phyloP scores from a whole-genome alignment of 2,329 filamentous ascomycete species.

The Pseudogymnoascus sp. region DNA sequence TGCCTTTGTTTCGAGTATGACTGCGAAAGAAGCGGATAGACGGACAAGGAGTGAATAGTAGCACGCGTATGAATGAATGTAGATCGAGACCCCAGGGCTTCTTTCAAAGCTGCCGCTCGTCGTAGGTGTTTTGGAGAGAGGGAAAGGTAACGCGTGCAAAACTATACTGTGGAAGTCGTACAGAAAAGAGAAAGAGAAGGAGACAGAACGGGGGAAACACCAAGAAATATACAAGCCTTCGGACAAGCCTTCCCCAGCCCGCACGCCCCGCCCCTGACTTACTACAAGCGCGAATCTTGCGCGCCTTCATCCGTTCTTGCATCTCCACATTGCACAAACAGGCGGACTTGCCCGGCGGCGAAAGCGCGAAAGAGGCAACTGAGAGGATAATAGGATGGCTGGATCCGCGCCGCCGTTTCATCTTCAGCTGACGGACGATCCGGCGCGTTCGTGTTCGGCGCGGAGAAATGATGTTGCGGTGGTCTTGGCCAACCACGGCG shows the following conservation, averaged over 20 bases:
- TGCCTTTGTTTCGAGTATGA: neutral
- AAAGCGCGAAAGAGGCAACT: neutral
- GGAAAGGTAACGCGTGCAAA: neutral
- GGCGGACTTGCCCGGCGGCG: neutral
- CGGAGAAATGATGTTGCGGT: neutral
- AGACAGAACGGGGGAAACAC: neutral
- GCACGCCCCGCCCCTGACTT: neutral
- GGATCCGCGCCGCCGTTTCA: neutral
- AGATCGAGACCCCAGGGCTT: slow-evolving; percentile 1
- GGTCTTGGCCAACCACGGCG: neutral
- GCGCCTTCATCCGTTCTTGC: neutral
- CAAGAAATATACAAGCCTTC: neutral
- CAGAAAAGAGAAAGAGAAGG: neutral
- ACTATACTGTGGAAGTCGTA: neutral
- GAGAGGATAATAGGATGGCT: neutral
- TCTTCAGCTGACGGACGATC: neutral
- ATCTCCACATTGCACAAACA: neutral
- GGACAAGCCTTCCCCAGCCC: neutral
- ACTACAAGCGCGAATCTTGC: neutral
- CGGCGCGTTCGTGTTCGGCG: neutral
- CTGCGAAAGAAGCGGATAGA: neutral
- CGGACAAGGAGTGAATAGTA: neutral
- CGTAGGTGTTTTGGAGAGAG: neutral
- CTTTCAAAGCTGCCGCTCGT: slow-evolving; percentile 1
- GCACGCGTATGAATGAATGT: neutral